These are phyloP conservation scores for Zea luxurians DNA, from an alignment of 176 grass and related monocot species.

Conservation along the genomic window DNA sequence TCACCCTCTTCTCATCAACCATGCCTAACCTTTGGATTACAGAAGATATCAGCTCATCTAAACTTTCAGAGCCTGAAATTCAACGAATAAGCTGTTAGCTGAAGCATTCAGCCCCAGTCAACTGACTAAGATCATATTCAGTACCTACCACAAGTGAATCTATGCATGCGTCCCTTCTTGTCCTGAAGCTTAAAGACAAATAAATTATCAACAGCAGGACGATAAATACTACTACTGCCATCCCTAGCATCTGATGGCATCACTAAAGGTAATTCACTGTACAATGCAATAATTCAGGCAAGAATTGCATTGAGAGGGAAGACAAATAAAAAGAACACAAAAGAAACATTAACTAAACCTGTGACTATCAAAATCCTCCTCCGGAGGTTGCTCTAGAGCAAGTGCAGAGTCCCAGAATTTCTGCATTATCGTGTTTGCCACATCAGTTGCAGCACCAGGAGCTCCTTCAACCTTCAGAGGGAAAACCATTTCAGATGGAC, in stretches of 20 bases:
- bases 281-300: constrained; percentile 29
- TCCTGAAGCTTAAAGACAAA: constrained; percentile 84
- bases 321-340: constrained; percentile 3
- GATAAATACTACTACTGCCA: constrained; percentile 55
- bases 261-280: constrained; percentile 71
- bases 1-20: constrained; percentile 39
- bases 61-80: constrained; percentile 59
- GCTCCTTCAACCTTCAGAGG: constrained; percentile 68
- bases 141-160: constrained; percentile 84
- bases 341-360: constrained; percentile 54
- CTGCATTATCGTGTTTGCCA: constrained; percentile 81
- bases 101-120: constrained; percentile 6
- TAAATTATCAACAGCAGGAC: constrained; percentile 65
- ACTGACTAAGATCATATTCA: constrained; percentile 22
- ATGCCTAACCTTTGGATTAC: constrained; percentile 62
- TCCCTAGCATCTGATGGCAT: constrained; percentile 70
- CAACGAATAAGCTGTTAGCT: constrained; percentile 34
- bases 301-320: constrained; percentile 4
- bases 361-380: constrained; percentile 70
- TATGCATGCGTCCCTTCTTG: constrained; percentile 70
- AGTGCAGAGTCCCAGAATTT: constrained; percentile 97
- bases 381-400: constrained; percentile 42
- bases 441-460: constrained; percentile 71
- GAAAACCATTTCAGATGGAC: constrained; percentile 16
- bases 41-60: constrained; percentile 62